Evolutionary conservation across 768 basidiomycete species (phyloP).

Genomic region (Cyclocybe aegerita): DNA sequence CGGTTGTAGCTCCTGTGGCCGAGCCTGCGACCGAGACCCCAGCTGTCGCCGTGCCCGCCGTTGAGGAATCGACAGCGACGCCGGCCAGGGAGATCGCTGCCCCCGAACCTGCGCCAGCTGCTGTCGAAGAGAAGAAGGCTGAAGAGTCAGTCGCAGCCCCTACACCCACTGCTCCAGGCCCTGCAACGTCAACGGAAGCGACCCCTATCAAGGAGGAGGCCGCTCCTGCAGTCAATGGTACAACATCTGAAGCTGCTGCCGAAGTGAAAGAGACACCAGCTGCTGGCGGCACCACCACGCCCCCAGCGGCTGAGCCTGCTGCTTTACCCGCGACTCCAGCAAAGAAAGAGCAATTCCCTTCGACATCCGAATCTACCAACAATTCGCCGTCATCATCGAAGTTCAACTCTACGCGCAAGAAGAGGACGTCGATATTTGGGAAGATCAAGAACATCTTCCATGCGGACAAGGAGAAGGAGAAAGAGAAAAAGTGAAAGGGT

Average conservation of each 20-base stretch:
- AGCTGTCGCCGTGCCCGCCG: slow-evolving; percentile 2
- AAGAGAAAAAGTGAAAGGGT: slow-evolving; percentile 23
- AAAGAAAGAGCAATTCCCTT: slow-evolving; percentile 14
- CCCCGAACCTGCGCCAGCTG: background rate
- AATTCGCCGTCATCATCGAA: slow-evolving; percentile 30
- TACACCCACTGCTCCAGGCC: background rate
- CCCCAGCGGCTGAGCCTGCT: no score
- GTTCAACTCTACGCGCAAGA: slow-evolving; percentile 35
- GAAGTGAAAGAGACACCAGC: no score
- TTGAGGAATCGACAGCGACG: background rate
- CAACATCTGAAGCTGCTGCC: no score
- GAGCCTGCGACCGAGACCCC: background rate
- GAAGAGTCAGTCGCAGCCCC: background rate
- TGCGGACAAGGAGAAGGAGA: slow-evolving; percentile 42
- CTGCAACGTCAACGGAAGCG: background rate
- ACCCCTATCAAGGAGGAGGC: slow-evolving; percentile 10
- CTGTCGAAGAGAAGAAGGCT: slow-evolving; percentile 1
- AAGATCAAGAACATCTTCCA: slow-evolving; percentile 53
- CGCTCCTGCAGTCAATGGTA: background rate
- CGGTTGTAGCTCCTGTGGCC: background rate
- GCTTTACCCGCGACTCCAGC: slow-evolving; percentile 1
- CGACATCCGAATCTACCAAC: slow-evolving; percentile 11
- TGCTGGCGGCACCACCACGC: background rate
- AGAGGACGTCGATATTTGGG: slow-evolving; percentile 56
- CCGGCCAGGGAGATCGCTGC: background rate